Conservation (phyloP, 164 flowering plant genomes). For the Sedum album region DNA sequence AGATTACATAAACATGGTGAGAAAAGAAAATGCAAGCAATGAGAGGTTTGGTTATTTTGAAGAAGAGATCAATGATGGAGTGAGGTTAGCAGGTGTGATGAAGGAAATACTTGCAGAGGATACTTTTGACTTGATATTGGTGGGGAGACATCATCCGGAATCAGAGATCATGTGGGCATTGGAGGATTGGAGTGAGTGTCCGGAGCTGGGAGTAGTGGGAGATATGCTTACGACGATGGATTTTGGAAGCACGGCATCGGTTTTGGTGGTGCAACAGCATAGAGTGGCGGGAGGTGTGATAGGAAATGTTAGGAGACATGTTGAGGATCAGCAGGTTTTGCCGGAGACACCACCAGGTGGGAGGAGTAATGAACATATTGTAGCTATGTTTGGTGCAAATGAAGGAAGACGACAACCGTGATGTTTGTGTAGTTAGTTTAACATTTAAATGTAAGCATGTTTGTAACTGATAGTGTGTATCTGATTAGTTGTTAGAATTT, state of each 20-base stretch:
- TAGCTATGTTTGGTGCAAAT: background rate
- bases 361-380: background rate
- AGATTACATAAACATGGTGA: constrained; percentile 18
- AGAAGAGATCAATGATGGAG: constrained; percentile 29
- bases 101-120: constrained; percentile 9
- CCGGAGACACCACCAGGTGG: background rate
- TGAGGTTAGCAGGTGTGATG: constrained; percentile 13
- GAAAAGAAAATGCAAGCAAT: constrained; percentile 13
- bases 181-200: constrained; percentile 29
- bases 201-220: constrained; percentile 33
- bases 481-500: background rate
- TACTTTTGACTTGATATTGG: constrained; percentile 30
- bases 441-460: background rate
- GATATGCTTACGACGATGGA: constrained; percentile 33
- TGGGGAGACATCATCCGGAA: constrained; percentile 29
- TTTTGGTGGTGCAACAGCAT: constrained; percentile 39
- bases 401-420: background rate
- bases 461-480: background rate
- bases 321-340: background rate
- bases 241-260: constrained; percentile 16
- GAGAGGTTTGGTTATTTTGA: constrained; percentile 24
- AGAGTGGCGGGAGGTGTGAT: constrained; percentile 8
- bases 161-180: constrained; percentile 22
- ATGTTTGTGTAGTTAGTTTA: background rate
- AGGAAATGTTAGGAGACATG: background rate